Percentiles rank a stretch among this genome's conserved stretches.
phyloP scores from a whole-genome alignment of 169 alveolate genomes.

The Plasmodium berghei region DNA sequence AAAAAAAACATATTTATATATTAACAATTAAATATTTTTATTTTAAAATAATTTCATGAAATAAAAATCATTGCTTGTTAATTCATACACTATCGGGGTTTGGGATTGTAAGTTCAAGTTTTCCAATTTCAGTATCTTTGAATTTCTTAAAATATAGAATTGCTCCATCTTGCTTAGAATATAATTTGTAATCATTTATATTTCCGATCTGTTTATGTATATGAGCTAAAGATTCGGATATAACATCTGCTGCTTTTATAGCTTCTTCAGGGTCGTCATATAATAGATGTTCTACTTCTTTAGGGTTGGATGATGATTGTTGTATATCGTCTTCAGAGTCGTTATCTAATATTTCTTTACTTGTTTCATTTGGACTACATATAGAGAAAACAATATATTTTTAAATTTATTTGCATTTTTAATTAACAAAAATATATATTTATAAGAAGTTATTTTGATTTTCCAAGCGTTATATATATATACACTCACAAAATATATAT shows the following conservation, averaged over 20 bases:
- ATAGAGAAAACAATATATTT: too few relatives aligned
- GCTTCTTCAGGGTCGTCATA: conserved; percentile 10
- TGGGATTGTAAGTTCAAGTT: conserved; percentile 17
- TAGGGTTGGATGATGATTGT: too few relatives aligned
- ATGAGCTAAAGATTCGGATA: conserved; percentile 18
- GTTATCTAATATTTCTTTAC: too few relatives aligned
- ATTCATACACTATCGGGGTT: conserved; percentile 44
- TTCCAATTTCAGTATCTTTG: conserved; percentile 55
- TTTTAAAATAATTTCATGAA: background rate
- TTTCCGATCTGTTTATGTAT: conserved; percentile 10
- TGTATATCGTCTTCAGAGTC: background rate
- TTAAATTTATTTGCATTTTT: too few relatives aligned
- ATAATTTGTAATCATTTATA: conserved; percentile 14
- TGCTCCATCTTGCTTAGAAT: conserved; percentile 18
- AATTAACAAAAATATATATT: too few relatives aligned
- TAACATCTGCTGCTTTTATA: conserved; percentile 34
- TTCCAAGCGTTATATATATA: too few relatives aligned
- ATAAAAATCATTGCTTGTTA: background rate
- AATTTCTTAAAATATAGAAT: conserved; percentile 50
- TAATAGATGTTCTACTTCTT: too few relatives aligned
- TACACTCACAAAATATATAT: too few relatives aligned
- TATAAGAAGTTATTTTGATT: too few relatives aligned
- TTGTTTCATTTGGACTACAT: too few relatives aligned
- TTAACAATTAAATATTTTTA: background rate
- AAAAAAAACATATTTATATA: conserved; percentile 2